Base-by-base conservation (phyloP, 495 filamentous ascomycete species). In the Penicillium dipodomyicola region DNA sequence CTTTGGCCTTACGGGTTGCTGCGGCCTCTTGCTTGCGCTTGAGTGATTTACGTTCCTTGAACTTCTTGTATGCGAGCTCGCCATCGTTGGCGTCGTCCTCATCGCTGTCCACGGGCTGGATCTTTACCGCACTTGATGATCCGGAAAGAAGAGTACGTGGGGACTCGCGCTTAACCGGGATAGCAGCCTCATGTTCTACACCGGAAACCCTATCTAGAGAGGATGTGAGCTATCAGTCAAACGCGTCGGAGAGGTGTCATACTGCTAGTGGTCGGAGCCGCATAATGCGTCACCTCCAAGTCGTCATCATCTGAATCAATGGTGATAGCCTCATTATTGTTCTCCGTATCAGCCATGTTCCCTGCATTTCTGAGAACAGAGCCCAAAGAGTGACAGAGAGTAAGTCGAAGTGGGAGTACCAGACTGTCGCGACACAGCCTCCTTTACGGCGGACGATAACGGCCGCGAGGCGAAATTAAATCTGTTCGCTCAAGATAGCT, bases 11-110 rank as follows among this genome's bases (percentile, higher is more conserved):
- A 30, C 73, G 70, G 14, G 73, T 78, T 44, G 72, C 80, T 8
- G 79, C 77, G 7, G 76, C 73, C 5, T 64, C 74, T 39, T 75
- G 73, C 58, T 80, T 86, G 42, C 83, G 74, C 65, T 85, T 80
- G 29, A 73, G 60, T 3, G 74, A 69, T 52, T 84, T 86, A 44
- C 84, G 77, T 29, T 79, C 77, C 56, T 85, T 85, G 70, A 85
- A 87, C 39, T 73, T 70, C 39, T 80, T 58, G 65, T 87, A 88
- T 9, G 76, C 79, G 11, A 76, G 76, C 56, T 80, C 76, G 49
- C 75, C 72, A 56, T 78, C 74, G 27, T 78, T 77, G 50, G 76
- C 74, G 4, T 65, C 68, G 37, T 78, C 73, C 46, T 77, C 73
- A 33, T 80, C 75, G 57, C 58, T 70, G 29, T 65, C 60, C 10